Evolutionary conservation across 2,329 filamentous ascomycete genomes (phyloP).

Genomic region (Cladophialophora chaetospira): DNA sequence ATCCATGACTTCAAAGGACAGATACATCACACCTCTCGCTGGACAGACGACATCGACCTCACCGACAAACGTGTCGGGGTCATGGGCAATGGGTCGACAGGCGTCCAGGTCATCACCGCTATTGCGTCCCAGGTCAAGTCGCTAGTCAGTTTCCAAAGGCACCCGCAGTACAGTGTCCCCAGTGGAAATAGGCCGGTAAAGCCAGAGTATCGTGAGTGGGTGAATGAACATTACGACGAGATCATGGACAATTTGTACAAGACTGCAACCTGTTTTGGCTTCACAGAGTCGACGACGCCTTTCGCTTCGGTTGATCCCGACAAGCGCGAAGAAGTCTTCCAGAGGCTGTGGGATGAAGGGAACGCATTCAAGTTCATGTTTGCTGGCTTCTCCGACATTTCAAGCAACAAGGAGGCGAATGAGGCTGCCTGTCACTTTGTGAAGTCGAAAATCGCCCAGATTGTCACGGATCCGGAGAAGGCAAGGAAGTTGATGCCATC

Average conservation of each 20-base stretch:
- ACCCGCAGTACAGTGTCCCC: constrained; percentile 32
- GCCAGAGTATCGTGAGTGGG: constrained; percentile 19
- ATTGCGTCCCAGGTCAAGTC: constrained; percentile 34
- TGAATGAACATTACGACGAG: constrained; percentile 40
- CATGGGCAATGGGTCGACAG: constrained; percentile 47
- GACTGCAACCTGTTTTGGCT: constrained; percentile 31
- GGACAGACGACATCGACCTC: constrained; percentile 36
- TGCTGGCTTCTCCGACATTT: constrained; percentile 42
- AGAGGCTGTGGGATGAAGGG: constrained; percentile 38
- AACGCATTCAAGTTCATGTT: constrained; percentile 44
- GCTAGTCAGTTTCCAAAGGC: constrained; percentile 40
- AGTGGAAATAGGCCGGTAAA: constrained; percentile 12
- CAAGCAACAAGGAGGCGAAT: constrained; percentile 43
- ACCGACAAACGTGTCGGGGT: constrained; percentile 40
- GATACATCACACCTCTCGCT: constrained; percentile 45
- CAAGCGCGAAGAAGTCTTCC: constrained; percentile 33
- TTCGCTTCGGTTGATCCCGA: constrained; percentile 13
- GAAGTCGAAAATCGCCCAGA: constrained; percentile 37
- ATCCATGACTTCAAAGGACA: constrained; percentile 43
- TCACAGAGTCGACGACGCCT: constrained; percentile 31
- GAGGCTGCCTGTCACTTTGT: constrained; percentile 43
- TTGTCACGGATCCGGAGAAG: constrained; percentile 39
- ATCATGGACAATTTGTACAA: constrained; percentile 37
- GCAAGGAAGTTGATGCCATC: constrained; percentile 45
- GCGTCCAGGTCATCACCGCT: constrained; percentile 41